Percentiles rank a stretch among this genome's conserved stretches.
phyloP scores from a whole-genome alignment of 2,329 filamentous ascomycete species.

The Ampelomyces quisqualis region DNA sequence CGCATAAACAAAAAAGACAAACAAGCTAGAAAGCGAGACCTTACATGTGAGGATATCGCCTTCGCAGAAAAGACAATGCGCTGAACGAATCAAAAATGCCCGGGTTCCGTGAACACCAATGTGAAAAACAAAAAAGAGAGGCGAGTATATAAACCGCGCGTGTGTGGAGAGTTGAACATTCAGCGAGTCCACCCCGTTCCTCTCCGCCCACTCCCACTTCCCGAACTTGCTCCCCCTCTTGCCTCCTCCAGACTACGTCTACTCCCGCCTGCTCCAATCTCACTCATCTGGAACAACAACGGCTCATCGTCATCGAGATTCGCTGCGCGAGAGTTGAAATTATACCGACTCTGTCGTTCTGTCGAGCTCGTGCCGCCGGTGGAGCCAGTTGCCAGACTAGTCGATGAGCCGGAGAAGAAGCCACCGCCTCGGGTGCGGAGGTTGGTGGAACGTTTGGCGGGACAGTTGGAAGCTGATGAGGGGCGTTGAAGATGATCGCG shows the following conservation, averaged over 20 bases:
- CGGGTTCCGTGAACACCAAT: too few species aligned
- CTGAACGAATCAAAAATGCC: too few species aligned
- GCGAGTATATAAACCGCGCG: too few species aligned
- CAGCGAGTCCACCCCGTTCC: conserved; percentile 30
- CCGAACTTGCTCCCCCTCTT: conserved; percentile 32
- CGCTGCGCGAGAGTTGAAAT: conserved; percentile 46
- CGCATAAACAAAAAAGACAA: too few species aligned
- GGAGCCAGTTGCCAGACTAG: conserved; percentile 32
- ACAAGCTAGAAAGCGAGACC: too few species aligned
- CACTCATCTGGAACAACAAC: conserved; percentile 71
- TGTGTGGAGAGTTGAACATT: too few species aligned
- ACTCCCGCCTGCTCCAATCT: conserved; percentile 56
- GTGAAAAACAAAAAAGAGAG: too few species aligned
- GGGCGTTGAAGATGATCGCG: conserved; percentile 32
- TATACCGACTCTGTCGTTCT: conserved; percentile 45
- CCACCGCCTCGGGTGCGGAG: conserved; percentile 34
- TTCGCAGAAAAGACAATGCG: too few species aligned
- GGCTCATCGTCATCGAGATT: conserved; percentile 65
- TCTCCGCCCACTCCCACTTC: conserved; percentile 29
- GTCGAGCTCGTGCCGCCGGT: conserved; percentile 40
- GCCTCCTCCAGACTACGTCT: conserved; percentile 43
- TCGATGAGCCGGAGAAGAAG: conserved; percentile 36
- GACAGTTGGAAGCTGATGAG: conserved; percentile 32
- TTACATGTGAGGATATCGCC: too few species aligned
- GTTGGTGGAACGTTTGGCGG: conserved; percentile 30